Base-by-base conservation (phyloP, 441 rosid species). In the Erysimum pusillum region DNA sequence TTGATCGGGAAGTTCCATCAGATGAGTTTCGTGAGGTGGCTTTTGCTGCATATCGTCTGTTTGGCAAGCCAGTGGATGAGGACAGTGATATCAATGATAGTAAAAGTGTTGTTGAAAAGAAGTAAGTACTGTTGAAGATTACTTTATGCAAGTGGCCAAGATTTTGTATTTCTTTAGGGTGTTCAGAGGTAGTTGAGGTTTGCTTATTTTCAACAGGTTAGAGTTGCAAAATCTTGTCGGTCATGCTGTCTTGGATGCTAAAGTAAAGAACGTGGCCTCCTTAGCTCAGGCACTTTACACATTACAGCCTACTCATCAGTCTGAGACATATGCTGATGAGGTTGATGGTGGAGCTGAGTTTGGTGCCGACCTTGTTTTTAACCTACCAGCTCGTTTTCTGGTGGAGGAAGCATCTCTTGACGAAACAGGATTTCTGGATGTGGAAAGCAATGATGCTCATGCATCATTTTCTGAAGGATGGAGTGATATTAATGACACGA, bases 21-120 rank as follows among this genome's bases (percentile, higher is more conserved):
- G 98, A 91, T 76, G 94, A 83, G 87, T 88, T 94, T 69, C 90
- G 80, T 35, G 97, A 88, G 82, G 87, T 91, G 78, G 94, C 92
- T 36, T 71, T 86, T 74, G 66, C 87, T 4, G 86, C 84, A 15
- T 95, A 87, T 52, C 76, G 52, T 63, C 82, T 92, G 32, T 89
- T 92, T 81, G 67, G 80, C 39, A 68, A 83, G 36, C 84, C 83
- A 5, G 79, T 39, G 63, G 91, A 85, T 52, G 89, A 81, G 62
- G 91, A 76, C 35, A 61, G 62, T 67, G 82, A 22, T 31, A 31
- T 48, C 22, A 70, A 9, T 51, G 79, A 77, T 66, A 75, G 75
- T 61, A 75, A 78, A 71, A 76, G 42, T 67, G 12, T 83, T 77
- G 54, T 74, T 35, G 80, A 79, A 45, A 88, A 83, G 78, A 91